phyloP scores from a whole-genome alignment of 2,329 filamentous ascomycete species.

The Zalaria obscura region DNA sequence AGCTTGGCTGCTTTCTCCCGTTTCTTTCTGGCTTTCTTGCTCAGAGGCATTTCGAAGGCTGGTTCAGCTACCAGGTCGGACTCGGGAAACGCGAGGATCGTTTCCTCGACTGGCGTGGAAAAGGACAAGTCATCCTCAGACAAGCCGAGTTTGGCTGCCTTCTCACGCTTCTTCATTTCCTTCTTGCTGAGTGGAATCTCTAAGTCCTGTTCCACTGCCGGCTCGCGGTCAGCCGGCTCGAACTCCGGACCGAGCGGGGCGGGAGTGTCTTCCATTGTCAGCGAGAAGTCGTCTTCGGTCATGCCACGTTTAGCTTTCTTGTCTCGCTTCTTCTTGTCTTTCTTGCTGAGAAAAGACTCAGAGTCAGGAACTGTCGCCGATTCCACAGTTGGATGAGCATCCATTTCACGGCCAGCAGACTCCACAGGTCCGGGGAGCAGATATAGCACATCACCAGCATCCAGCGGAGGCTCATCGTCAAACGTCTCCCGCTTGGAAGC shows the following conservation, averaged over 20 bases:
- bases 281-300: background rate
- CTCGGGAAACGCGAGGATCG: background rate
- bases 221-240: background rate
- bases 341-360: constrained; percentile 19
- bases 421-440: no score
- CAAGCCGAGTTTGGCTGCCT: constrained; percentile 3
- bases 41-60: constrained; percentile 1
- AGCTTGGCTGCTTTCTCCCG: background rate
- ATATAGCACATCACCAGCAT: no score
- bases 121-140: constrained; percentile 1
- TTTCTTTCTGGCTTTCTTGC: constrained; percentile 6
- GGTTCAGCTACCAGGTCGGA: background rate
- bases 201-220: constrained; percentile 10
- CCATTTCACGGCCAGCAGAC: no score
- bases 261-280: background rate
- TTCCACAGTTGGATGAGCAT: no score
- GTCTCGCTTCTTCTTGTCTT: constrained; percentile 23
- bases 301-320: constrained; percentile 1
- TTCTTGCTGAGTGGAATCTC: constrained; percentile 19
- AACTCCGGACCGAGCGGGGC: background rate
- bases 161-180: constrained; percentile 25
- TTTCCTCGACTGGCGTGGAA: constrained; percentile 1
- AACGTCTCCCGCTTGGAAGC: constrained; percentile 16
- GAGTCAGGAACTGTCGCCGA: constrained; percentile 2
- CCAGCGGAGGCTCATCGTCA: background rate